phyloP scores from a whole-genome alignment of 2,329 filamentous ascomycete genomes.

The Beauveria australis region DNA sequence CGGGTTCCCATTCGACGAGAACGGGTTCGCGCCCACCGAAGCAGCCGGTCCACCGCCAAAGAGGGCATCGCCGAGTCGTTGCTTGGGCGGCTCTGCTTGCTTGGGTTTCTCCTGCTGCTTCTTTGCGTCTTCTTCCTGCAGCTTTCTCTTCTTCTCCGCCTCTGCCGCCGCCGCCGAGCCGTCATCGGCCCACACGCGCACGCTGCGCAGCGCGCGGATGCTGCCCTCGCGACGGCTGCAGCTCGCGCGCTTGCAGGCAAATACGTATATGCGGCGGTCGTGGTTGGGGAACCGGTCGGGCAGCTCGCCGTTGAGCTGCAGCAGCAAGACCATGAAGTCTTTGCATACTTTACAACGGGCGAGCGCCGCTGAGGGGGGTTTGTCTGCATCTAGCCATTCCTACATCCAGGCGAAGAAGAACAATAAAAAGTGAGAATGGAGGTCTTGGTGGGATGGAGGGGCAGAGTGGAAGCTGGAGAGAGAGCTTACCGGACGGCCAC shows the following conservation, averaged over 20 bases:
- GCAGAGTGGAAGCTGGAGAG: not conserved
- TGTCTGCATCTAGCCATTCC: conserved; percentile 75
- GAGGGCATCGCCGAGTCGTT: conserved; percentile 55
- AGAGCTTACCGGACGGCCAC: conserved; percentile 69
- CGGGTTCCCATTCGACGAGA: conserved; percentile 45
- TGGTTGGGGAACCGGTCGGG: conserved; percentile 80
- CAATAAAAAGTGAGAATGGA: not conserved
- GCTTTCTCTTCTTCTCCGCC: conserved; percentile 24
- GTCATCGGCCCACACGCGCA: conserved; percentile 45
- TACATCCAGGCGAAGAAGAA: conserved; percentile 25
- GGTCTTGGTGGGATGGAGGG: not conserved
- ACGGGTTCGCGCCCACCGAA: conserved; percentile 45
- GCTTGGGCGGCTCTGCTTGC: conserved; percentile 24
- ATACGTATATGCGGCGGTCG: conserved; percentile 80
- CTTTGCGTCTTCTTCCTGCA: conserved; percentile 23
- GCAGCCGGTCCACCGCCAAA: conserved; percentile 54
- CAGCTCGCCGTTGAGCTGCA: conserved; percentile 87
- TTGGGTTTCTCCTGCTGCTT: conserved; percentile 22
- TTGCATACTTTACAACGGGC: conserved; percentile 86
- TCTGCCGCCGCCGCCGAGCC: conserved; percentile 19
- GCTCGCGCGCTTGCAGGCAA: conserved; percentile 67
- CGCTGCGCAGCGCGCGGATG: conserved; percentile 64
- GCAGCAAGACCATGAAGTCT: conserved; percentile 69
- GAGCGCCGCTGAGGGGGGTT: conserved; percentile 64
- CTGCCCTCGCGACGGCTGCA: conserved; percentile 80